Base-by-base conservation (phyloP, 768 basidiomycete genomes). In the Agrocybe praecox region DNA sequence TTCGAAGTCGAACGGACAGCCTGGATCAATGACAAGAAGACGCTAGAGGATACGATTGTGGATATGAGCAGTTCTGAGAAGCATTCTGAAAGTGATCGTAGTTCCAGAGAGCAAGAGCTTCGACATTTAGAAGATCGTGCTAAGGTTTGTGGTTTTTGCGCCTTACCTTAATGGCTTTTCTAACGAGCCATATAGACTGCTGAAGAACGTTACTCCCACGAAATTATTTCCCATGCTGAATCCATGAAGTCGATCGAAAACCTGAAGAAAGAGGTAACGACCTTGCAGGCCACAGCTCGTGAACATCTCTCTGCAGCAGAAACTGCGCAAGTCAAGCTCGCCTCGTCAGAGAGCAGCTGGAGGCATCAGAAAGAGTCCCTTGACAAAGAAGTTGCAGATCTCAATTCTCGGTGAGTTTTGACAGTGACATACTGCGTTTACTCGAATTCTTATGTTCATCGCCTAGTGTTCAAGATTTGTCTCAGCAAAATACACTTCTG, bases 141-240 rank as follows among this genome's bases (percentile, higher is more conserved):
- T 14, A 83, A 86, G 76, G 90, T 88, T 63, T 21, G 74, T 60
- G 23, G 40, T 42, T 57, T n/a, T 8, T 46, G 22, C 23, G 18
- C 12, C 8, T 22, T 48, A 43, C 11, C 36, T 12, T 24, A 46
- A 19, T 17, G 22, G 44, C 29, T 36, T 29, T 40, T 32, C 46
- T 5, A 56, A 18, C 44, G 42, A 36, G 36, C 26, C 32, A 51
- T 9, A 21, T 59, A 87, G 83, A 80, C 86, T 61, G 91, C 91
- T 6, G 91, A 95, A 66, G 89, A 90, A 50, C 83, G 87, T 53
- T 94, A 94, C 62, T 81, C 87, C 5, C 80, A 86, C 49, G 93
- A 93, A 66, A 82, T 95, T n/a, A 74, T 95, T 29, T 77, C 90
- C 0, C 94, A 96, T 68, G 93, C 94, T 0, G 92, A 94, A 19